A percentile compares a stretch with the other conserved stretches of the same genome.
Evolutionary conservation across 768 basidiomycete species (phyloP).

Genomic region (Hygrocybe punicea): DNA sequence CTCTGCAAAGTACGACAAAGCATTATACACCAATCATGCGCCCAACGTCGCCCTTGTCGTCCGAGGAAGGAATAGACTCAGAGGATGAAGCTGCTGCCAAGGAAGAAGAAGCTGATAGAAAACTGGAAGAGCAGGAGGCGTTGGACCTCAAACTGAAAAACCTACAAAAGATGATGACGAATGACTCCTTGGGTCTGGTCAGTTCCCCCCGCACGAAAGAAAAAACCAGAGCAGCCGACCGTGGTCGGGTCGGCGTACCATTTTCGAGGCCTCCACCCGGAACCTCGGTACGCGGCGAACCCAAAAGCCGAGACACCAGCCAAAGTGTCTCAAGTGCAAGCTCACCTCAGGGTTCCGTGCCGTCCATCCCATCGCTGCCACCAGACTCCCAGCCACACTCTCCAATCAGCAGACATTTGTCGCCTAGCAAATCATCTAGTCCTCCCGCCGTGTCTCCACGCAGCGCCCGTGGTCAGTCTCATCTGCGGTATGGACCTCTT

Average conservation of each 20-base stretch:
- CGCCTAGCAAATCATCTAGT: slow-evolving; percentile 56
- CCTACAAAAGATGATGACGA: slow-evolving; percentile 69
- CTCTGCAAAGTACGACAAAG: slow-evolving; percentile 53
- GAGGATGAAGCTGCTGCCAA: slow-evolving; percentile 60
- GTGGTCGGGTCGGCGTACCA: slow-evolving; percentile 40
- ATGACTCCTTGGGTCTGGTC: slow-evolving; percentile 69
- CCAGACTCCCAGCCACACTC: slow-evolving; percentile 53
- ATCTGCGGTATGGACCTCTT: slow-evolving; percentile 46
- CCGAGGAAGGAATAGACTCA: slow-evolving; percentile 50
- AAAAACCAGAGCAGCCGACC: slow-evolving; percentile 43
- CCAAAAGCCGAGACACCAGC: slow-evolving; percentile 54
- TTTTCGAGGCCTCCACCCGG: slow-evolving; percentile 38
- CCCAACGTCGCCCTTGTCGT: slow-evolving; percentile 51
- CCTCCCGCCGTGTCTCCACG: slow-evolving; percentile 57
- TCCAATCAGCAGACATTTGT: slow-evolving; percentile 50
- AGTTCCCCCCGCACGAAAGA: slow-evolving; percentile 35
- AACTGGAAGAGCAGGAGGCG: slow-evolving; percentile 63
- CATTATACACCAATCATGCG: slow-evolving; percentile 35
- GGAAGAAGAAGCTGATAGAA: slow-evolving; percentile 68
- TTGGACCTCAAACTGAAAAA: slow-evolving; percentile 66
- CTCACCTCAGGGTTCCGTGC: slow-evolving; percentile 76
- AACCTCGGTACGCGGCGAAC: slow-evolving; percentile 38
- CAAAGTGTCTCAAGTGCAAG: slow-evolving; percentile 72
- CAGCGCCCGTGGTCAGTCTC: slow-evolving; percentile 49
- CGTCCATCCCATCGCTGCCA: slow-evolving; percentile 74